phyloP scores from a whole-genome alignment of 352 stramenopile genomes.

The Pythium utonaiense region DNA sequence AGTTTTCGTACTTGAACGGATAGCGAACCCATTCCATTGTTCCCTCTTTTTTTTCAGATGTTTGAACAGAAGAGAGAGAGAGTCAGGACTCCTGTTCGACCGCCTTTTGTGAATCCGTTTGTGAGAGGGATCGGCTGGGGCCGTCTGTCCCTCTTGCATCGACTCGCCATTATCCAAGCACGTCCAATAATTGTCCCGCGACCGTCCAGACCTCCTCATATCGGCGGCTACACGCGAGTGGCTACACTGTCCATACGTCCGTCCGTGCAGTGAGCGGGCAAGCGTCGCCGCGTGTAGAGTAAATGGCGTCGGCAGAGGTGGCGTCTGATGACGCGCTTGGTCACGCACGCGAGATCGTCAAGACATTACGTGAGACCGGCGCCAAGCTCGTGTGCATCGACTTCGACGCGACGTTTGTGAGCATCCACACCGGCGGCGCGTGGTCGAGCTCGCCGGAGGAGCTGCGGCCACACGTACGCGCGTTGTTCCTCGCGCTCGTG shows the following conservation, averaged over 20 bases:
- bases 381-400: conserved; percentile 79
- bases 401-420: conserved; percentile 80
- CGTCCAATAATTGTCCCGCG: not conserved
- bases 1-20: conserved; percentile 16
- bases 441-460: conserved; percentile 44
- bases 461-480: conserved; percentile 48
- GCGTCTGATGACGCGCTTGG: not conserved
- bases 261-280: too few species aligned
- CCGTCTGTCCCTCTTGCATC: not conserved
- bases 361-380: conserved; percentile 32
- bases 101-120: not conserved
- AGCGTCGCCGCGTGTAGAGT: not conserved
- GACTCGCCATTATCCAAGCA: not conserved
- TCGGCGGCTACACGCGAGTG: too few species aligned
- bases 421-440: conserved; percentile 64
- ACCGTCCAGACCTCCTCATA: not conserved
- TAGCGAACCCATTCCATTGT: not conserved
- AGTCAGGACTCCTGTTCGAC: too few species aligned
- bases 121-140: not conserved
- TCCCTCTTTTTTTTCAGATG: conserved; percentile 10
- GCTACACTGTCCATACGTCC: not conserved
- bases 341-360: conserved; percentile 35
- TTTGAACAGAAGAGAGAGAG: conserved; percentile 20
- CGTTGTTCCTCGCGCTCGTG: conserved; percentile 59
- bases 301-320: not conserved